These are phyloP conservation scores for Phyllosticta citriasiana DNA, from an alignment of 2,329 filamentous ascomycete species.

Conservation along the genomic window DNA sequence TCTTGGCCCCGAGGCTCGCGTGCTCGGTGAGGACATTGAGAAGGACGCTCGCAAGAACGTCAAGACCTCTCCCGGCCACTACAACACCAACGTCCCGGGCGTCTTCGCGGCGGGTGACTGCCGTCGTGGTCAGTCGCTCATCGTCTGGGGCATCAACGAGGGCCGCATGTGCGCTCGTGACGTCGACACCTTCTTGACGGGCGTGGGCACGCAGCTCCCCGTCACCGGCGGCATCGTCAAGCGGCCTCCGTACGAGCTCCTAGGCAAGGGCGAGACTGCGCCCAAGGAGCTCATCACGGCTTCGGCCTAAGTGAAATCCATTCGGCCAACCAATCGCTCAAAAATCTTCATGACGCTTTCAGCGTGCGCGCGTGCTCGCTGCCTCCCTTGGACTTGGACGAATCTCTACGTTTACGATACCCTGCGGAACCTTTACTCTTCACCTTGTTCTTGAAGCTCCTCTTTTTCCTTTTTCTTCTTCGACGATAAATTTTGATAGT, in stretches of 20 bases:
- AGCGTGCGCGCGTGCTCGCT: neutral
- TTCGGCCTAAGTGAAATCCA: slow-evolving; percentile 16
- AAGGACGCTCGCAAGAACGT: slow-evolving; percentile 91
- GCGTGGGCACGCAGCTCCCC: slow-evolving; percentile 64
- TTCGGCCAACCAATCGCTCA: neutral
- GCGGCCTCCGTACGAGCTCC: slow-evolving; percentile 62
- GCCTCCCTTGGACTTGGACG: neutral
- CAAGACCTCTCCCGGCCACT: slow-evolving; percentile 82
- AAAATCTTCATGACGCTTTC: neutral
- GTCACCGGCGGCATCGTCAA: slow-evolving; percentile 91
- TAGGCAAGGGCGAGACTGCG: slow-evolving; percentile 34
- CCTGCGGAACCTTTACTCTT: neutral
- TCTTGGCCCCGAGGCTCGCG: slow-evolving; percentile 81
- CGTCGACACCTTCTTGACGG: slow-evolving; percentile 78
- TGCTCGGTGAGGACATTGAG: slow-evolving; percentile 78
- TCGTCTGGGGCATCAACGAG: slow-evolving; percentile 98
- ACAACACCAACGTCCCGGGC: slow-evolving; percentile 77
- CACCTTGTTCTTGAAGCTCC: neutral
- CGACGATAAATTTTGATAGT: neutral
- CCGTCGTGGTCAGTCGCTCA: slow-evolving; percentile 85
- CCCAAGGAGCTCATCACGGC: slow-evolving; percentile 29
- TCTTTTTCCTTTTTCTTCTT: neutral
- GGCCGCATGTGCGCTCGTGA: slow-evolving; percentile 87
- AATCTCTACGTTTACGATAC: neutral
- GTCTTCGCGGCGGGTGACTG: slow-evolving; percentile 94